phyloP scores from a whole-genome alignment of 1,139 yeast genomes.

The Saccharomyces hybrid region DNA sequence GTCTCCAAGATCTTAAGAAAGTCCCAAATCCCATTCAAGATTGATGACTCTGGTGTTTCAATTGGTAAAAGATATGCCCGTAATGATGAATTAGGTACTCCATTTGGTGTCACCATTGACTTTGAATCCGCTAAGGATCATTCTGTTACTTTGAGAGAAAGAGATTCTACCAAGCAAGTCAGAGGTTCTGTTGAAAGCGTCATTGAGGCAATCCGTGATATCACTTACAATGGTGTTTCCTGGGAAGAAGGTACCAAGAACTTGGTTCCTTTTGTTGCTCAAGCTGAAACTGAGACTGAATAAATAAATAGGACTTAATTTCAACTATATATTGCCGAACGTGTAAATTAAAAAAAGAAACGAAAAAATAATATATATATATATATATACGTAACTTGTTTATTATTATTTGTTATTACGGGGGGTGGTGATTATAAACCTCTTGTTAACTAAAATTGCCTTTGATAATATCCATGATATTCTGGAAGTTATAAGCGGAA shows the following conservation, averaged over 20 bases:
- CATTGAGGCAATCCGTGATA: constrained; percentile 66
- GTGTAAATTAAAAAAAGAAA: constrained; percentile 1
- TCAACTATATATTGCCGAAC: neutral
- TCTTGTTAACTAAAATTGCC: neutral
- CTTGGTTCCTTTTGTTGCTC: constrained; percentile 57
- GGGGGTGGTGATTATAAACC: neutral
- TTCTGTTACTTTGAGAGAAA: too few relatives aligned
- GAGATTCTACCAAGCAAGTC: too few relatives aligned
- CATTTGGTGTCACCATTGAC: too few relatives aligned
- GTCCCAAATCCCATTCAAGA: constrained; percentile 80
- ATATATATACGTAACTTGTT: neutral
- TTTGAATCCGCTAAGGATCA: too few relatives aligned
- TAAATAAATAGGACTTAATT: constrained; percentile 2
- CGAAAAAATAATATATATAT: neutral
- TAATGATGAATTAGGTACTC: too few relatives aligned
- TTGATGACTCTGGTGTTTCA: too few relatives aligned
- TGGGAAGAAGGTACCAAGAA: constrained; percentile 84
- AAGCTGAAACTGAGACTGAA: constrained; percentile 29
- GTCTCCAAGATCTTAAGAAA: constrained; percentile 65
- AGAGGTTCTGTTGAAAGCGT: too few relatives aligned
- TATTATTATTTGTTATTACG: neutral
- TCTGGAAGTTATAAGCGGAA: neutral
- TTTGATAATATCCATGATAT: too few relatives aligned
- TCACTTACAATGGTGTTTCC: constrained; percentile 63
- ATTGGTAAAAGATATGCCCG: too few relatives aligned